phyloP scores from a whole-genome alignment of 1,284 basidiomycete genomes.

The Farysia itapuensis region DNA sequence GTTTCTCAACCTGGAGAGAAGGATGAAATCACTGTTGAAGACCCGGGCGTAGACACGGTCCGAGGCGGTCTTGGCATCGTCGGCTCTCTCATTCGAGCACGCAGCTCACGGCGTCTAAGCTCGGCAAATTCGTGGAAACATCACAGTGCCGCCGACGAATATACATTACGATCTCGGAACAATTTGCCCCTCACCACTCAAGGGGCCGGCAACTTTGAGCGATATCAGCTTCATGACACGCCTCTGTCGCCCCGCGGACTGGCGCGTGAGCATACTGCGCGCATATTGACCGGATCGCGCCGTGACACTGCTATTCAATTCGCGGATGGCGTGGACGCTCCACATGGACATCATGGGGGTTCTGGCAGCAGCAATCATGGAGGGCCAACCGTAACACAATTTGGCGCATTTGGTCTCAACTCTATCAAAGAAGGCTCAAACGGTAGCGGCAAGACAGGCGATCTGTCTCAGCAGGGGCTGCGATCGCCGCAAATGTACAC shows the following conservation, averaged over 20 bases:
- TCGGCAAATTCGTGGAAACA: constrained; percentile 28
- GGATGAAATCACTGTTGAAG: constrained; percentile 36
- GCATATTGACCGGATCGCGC: no score
- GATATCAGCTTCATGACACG: constrained; percentile 53
- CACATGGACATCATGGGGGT: constrained; percentile 41
- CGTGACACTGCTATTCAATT: constrained; percentile 35
- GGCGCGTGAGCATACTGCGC: no score
- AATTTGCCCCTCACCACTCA: constrained; percentile 34
- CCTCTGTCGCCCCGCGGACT: constrained; percentile 33
- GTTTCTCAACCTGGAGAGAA: constrained; percentile 34
- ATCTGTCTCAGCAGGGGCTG: constrained; percentile 1
- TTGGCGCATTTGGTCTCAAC: constrained; percentile 4
- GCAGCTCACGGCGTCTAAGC: constrained; percentile 44
- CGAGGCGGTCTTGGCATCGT: constrained; percentile 58
- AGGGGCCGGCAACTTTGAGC: constrained; percentile 21
- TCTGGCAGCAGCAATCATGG: not conserved
- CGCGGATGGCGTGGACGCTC: constrained; percentile 20
- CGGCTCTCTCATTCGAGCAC: constrained; percentile 55
- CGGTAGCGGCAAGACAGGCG: constrained; percentile 13
- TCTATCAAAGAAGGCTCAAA: constrained; percentile 25
- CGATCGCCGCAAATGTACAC: constrained; percentile 9
- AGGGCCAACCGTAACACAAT: constrained; percentile 2
- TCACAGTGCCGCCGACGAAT: constrained; percentile 45
- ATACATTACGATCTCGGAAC: constrained; percentile 19
- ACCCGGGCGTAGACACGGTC: constrained; percentile 58